A percentile compares a stretch with the other conserved stretches of the same genome.
These are phyloP conservation scores for Nitzschia putrida DNA, from an alignment of 108 stramenopile species.

Conservation along the genomic window DNA sequence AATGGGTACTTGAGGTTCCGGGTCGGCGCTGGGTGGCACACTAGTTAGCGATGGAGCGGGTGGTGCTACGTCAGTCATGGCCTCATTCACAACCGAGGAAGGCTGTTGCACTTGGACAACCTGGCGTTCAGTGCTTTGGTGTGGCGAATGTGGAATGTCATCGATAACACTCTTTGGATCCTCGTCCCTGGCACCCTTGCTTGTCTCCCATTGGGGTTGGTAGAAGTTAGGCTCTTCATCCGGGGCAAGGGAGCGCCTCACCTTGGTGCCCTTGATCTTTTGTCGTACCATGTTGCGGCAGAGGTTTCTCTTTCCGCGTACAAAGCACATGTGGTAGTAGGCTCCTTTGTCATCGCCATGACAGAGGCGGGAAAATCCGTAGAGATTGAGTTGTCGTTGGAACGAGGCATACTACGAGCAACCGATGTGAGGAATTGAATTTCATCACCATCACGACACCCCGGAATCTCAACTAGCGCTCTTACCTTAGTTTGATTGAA, in stretches of 20 bases:
- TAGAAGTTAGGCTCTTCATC: slow-evolving; percentile 71
- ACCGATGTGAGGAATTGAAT: not conserved
- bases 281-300: slow-evolving; percentile 47
- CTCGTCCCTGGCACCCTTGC: not conserved
- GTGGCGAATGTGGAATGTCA: not conserved
- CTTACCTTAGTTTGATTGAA: slow-evolving; percentile 84
- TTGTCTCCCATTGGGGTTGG: slow-evolving; percentile 11
- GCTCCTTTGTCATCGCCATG: slow-evolving; percentile 45
- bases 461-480: not conserved
- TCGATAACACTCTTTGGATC: not conserved
- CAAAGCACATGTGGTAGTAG: slow-evolving; percentile 41
- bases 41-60: not conserved
- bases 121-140: not conserved
- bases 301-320: slow-evolving; percentile 36
- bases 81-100: not conserved
- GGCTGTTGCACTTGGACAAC: not conserved
- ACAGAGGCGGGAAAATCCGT: slow-evolving; percentile 53
- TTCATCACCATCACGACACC: not conserved
- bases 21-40: not conserved
- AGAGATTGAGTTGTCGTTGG: slow-evolving; percentile 64
- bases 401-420: slow-evolving; percentile 42
- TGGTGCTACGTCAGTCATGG: not conserved
- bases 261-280: slow-evolving; percentile 77
- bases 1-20: not conserved
- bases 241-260: slow-evolving; percentile 41